Evolutionary conservation across 176 grass and related monocot genomes (phyloP).

Genomic region (Rhynchospora tenuis): DNA sequence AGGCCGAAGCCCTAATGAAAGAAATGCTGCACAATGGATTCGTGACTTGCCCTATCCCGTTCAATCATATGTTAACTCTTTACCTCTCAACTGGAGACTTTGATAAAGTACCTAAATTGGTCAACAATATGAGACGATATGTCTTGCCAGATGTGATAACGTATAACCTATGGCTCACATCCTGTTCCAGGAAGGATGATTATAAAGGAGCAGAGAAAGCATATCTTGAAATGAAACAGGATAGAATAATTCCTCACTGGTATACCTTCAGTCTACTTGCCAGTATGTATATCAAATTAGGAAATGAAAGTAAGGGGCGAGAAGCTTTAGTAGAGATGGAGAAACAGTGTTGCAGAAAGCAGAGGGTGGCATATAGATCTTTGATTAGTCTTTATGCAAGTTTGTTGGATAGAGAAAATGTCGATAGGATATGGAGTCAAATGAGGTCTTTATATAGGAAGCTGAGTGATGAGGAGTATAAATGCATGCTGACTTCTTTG

Average conservation of each 20-base stretch:
- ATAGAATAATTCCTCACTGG: constrained; percentile 52
- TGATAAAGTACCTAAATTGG: constrained; percentile 45
- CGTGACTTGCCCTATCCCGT: constrained; percentile 53
- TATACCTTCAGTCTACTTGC: constrained; percentile 71
- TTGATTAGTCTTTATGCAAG: constrained; percentile 61
- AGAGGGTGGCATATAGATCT: constrained; percentile 46
- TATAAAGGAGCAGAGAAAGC: constrained; percentile 45
- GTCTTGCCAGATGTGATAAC: constrained; percentile 51
- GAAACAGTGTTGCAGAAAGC: constrained; percentile 51
- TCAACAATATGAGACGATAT: constrained; percentile 57
- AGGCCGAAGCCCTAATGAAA: constrained; percentile 64
- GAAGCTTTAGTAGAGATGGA: constrained; percentile 62
- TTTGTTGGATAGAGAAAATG: constrained; percentile 55
- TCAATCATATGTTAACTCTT: constrained; percentile 84
- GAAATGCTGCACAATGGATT: constrained; percentile 56
- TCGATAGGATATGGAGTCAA: constrained; percentile 58
- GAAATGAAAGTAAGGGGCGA: constrained; percentile 39
- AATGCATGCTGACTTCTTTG: constrained; percentile 71
- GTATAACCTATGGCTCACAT: constrained; percentile 68
- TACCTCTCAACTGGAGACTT: constrained; percentile 57
- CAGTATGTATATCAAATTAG: constrained; percentile 58
- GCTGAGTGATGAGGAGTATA: constrained; percentile 61
- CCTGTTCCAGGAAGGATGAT: constrained; percentile 53
- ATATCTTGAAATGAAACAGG: constrained; percentile 45
- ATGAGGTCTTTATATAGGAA: constrained; percentile 57